Percentiles rank a stretch among this genome's conserved stretches.
phyloP scores from a whole-genome alignment of 108 stramenopile species.

The Seminavis robusta region DNA sequence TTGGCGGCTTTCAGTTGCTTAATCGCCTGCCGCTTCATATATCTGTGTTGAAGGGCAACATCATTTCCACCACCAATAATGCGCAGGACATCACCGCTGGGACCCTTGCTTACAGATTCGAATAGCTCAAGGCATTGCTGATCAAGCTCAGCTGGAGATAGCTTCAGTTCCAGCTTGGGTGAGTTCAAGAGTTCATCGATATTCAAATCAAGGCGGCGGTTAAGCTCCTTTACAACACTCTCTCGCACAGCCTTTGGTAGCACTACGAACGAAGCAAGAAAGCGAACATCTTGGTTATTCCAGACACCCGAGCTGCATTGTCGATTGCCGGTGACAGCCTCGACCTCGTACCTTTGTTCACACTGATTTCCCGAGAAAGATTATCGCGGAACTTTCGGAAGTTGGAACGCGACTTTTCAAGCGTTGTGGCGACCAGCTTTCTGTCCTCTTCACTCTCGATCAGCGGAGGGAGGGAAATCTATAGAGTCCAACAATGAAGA shows the following conservation, averaged over 20 bases:
- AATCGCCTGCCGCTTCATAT: conserved; percentile 52
- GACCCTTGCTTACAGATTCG: conserved; percentile 55
- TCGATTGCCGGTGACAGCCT: background rate
- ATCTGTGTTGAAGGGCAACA: conserved; percentile 70
- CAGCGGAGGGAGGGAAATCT: conserved; percentile 70
- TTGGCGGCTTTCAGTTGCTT: no score
- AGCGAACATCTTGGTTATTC: background rate
- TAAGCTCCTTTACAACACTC: conserved; percentile 59
- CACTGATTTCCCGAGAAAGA: conserved; percentile 64
- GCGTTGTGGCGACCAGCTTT: conserved; percentile 39
- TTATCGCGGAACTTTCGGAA: conserved; percentile 64
- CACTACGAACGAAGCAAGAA: conserved; percentile 15
- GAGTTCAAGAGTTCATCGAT: conserved; percentile 65
- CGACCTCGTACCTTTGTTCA: conserved; percentile 54
- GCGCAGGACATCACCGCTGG: conserved; percentile 71
- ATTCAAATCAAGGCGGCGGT: conserved; percentile 80
- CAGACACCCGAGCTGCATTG: background rate
- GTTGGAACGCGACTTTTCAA: conserved; percentile 44
- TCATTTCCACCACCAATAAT: conserved; percentile 73
- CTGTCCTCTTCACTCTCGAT: conserved; percentile 55
- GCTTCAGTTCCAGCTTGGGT: conserved; percentile 66
- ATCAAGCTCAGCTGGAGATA: conserved; percentile 89
- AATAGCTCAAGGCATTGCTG: conserved; percentile 71
- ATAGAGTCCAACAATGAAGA: background rate
- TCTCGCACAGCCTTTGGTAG: conserved; percentile 63